Base-by-base conservation (phyloP, 345 rosid genomes). In the Cardamine occulta region DNA sequence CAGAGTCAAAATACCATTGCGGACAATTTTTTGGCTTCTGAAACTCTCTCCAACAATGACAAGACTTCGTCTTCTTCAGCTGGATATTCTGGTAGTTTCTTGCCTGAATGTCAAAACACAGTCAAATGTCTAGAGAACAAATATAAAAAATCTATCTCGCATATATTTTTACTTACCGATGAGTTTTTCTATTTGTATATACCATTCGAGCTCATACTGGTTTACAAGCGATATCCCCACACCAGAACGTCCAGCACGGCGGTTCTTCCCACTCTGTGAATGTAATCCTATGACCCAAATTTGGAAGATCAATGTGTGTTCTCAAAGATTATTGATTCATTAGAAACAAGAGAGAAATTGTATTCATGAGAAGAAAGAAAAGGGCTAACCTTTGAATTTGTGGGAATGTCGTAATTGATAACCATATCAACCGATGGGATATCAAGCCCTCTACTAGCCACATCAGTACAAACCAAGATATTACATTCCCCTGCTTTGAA, bases 371-470 rank as follows among this genome's bases (percentile, higher is more conserved):
- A 56, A 17, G 18, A 39, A 19, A 66, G 39, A 23, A 68, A 23
- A 1, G 53, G 39, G 66, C 47, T 21, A 58, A 78, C 81, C 81
- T 79, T 79, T 44, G 75, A 76, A 54, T 76, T 68, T 45, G 97
- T 82, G 51, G 99, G 99, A 76, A 92, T 87, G 59, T 95, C 97
- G 49, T 92, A 95, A 79, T 95, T 95, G 70, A 92, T 88, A 78
- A 95, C 99, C 84, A 87, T 79, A 82, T 92, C 99, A 18, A 92
- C 99, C 1, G 97, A 84, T 1, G 97, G 96, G 78, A 95, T 90
- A 85, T 95, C 97, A 9, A 95, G 97, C 74, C 98, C 99, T 86
- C 99, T 88, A 78, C 97, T 92, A 37, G 99, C 99, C 74, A 92
- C 97, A 75, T 95, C 97, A 24, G 98, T 95, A 79, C 97, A 92